Evolutionary conservation across 352 stramenopile species (phyloP).

Genomic region (Globisporangium recalcitrans): DNA sequence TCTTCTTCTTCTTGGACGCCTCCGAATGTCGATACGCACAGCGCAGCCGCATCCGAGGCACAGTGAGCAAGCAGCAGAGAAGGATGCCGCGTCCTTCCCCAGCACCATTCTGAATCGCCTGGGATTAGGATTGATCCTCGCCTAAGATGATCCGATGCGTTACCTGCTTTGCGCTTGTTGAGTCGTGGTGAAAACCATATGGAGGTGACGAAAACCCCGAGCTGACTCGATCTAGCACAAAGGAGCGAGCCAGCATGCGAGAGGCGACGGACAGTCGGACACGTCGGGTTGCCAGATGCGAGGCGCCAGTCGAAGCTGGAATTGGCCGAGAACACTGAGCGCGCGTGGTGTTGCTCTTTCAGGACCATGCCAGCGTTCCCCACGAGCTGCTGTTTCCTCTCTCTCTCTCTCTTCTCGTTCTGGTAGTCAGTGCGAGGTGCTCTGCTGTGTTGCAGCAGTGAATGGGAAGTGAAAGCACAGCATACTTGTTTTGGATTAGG

Average conservation of each 20-base stretch:
- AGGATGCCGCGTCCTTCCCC: constrained; percentile 1
- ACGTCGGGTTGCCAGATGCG: neutral
- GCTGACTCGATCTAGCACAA: neutral
- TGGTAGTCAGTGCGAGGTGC: too few relatives aligned
- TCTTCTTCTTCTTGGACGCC: neutral
- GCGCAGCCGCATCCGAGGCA: too few relatives aligned
- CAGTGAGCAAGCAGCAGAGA: neutral
- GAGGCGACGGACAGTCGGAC: neutral
- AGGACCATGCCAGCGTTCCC: neutral
- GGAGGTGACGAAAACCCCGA: neutral
- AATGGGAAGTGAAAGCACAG: neutral
- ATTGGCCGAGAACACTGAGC: neutral
- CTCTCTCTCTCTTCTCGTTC: neutral
- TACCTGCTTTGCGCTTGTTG: neutral
- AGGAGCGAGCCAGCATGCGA: neutral
- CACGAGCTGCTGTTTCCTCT: neutral
- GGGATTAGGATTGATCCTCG: neutral
- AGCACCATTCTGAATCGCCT: neutral
- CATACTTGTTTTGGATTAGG: neutral
- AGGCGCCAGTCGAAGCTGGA: neutral
- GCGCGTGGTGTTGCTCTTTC: neutral
- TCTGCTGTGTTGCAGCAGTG: neutral
- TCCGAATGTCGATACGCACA: neutral
- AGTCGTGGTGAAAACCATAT: neutral
- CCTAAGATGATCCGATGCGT: neutral